Base-by-base conservation (phyloP, 768 basidiomycete genomes). In the Trametes maxima region DNA sequence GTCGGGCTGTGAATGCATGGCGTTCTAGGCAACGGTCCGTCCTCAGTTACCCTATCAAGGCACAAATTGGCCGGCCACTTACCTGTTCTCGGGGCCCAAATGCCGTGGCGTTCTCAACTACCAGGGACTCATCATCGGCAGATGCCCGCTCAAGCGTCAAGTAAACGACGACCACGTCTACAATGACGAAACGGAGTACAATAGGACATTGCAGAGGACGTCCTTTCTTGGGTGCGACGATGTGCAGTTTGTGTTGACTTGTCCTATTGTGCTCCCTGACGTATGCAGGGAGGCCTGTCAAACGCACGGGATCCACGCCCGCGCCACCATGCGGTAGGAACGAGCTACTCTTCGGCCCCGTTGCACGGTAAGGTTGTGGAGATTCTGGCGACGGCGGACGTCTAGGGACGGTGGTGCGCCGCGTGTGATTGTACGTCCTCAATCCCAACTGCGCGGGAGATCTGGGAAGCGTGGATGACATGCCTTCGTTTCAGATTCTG, bases 31-130 rank as follows among this genome's bases (percentile, higher is more conserved):
- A 40, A 58, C 24, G 55, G 57, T 50, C 46, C 50, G 54, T 37
- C 45, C 44, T 50, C 8, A 62, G 44, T 36, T 24, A 44, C 36
- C 43, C 47, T 24, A 21, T 44, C 40, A 47, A 40, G 44, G 25
- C 25, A 33, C 53, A 57, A 59, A 16, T 22, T 36, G 36, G 22
- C 6, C n/a, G 37, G 28, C 16, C 17, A 19, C 78, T 53, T 64
- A 88, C 90, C 76, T 77, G 80, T 76, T 93, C 91, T 67, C 90
- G 78, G 22, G 90, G 85, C 6, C 88, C 90, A 70, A 91, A 89
- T 11, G 80, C 82, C n/a, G 85, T 79, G 45, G 89, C 79, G 56
- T 79, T 87, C 67, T 90, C 88, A 33, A 87, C 80, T 13, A 81
- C 64, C 40, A 85, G 74, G 65, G 50, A 43, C 47, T 59, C 44